phyloP scores from a whole-genome alignment of 495 filamentous ascomycete species.

The Penicillium malachiteum region DNA sequence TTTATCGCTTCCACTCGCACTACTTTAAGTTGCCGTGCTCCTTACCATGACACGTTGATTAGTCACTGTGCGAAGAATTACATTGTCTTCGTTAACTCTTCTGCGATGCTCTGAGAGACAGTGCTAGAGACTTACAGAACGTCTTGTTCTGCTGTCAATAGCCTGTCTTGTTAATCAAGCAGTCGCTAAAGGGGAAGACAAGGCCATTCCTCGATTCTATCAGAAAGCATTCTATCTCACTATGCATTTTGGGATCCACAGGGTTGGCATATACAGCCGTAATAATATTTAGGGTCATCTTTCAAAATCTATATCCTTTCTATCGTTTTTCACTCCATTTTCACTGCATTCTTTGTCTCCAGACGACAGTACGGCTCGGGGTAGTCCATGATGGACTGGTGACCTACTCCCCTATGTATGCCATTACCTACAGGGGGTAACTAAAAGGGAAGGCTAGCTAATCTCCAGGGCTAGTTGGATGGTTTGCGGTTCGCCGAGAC shows the following conservation, averaged over 20 bases:
- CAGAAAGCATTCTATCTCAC: constrained; percentile 18
- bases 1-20: constrained; percentile 50
- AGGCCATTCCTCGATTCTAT: constrained; percentile 30
- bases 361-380: no score
- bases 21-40: constrained; percentile 86
- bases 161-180: constrained; percentile 33
- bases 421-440: no score
- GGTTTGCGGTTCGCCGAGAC: no score
- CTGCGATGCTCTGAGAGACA: constrained; percentile 27
- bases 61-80: constrained; percentile 93
- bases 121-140: constrained; percentile 21
- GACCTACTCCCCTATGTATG: no score
- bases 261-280: constrained; percentile 21
- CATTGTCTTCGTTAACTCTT: constrained; percentile 40
- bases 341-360: no score
- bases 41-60: constrained; percentile 78
- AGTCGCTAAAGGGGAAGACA: constrained; percentile 37
- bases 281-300: neutral
- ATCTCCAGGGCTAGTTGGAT: no score
- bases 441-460: no score
- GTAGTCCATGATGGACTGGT: no score
- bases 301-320: constrained; percentile 2
- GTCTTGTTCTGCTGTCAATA: constrained; percentile 42
- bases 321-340: neutral
- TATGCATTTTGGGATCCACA: constrained; percentile 29